Evolutionary conservation across 1,284 basidiomycete species (phyloP).

Genomic region (Meripilus lineatus): DNA sequence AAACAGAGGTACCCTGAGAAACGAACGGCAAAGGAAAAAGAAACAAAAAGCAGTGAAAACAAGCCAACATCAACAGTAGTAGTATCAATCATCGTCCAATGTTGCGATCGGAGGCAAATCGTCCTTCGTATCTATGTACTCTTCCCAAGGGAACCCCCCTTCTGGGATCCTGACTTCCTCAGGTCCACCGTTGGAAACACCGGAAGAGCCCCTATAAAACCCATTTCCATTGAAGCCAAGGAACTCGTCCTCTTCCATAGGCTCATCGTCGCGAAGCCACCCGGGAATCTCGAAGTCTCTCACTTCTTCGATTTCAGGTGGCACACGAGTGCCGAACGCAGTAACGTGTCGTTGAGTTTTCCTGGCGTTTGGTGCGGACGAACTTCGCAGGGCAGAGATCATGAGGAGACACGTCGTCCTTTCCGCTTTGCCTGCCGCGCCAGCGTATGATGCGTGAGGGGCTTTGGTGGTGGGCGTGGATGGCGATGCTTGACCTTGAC

Average conservation of each 20-base stretch:
- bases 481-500: conserved; percentile 3
- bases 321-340: conserved; percentile 53
- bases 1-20: not conserved
- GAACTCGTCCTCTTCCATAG: conserved; percentile 13
- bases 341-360: conserved; percentile 49
- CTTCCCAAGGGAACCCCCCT: not conserved
- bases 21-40: not conserved
- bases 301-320: conserved; percentile 39
- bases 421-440: conserved; percentile 17
- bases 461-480: conserved; percentile 8
- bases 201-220: not conserved
- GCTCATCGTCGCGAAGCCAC: conserved; percentile 31
- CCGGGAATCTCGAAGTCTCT: conserved; percentile 44
- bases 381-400: conserved; percentile 45
- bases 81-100: conserved; percentile 4
- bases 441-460: conserved; percentile 14
- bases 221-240: not conserved
- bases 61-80: too few species aligned
- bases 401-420: conserved; percentile 34
- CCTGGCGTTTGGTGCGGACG: conserved; percentile 37
- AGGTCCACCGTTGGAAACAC: not conserved
- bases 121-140: not conserved
- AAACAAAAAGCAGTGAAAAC: not conserved
- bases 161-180: too few species aligned
- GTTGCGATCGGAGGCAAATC: conserved; percentile 5